A percentile compares a stretch with the other conserved stretches of the same genome.
These are phyloP conservation scores for Malassezia furfur DNA, from an alignment of 1,284 basidiomycete genomes.

Conservation along the genomic window DNA sequence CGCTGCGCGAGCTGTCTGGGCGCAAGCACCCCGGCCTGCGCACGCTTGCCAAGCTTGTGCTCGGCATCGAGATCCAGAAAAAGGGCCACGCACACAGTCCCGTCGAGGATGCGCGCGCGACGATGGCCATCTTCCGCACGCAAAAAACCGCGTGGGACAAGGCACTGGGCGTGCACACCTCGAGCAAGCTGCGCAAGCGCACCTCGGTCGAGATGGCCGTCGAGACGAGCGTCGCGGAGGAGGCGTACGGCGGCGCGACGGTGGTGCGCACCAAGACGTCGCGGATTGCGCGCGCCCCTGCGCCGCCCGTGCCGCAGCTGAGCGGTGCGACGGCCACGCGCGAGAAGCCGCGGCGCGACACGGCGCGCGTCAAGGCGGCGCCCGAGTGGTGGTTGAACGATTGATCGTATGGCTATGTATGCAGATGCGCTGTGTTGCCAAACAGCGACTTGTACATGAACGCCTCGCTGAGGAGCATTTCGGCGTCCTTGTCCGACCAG, in stretches of 20 bases:
- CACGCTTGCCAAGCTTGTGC: conserved; percentile 68
- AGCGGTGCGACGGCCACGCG: too few species aligned
- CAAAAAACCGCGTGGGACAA: conserved; percentile 75
- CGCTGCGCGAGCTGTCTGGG: conserved; percentile 54
- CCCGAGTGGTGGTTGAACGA: conserved; percentile 14
- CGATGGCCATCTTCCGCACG: conserved; percentile 88
- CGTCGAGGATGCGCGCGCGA: conserved; percentile 74
- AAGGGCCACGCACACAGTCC: conserved; percentile 34
- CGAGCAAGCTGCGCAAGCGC: background rate
- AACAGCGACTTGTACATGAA: conserved; percentile 58
- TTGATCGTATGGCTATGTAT: background rate
- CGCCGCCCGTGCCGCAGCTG: too few species aligned
- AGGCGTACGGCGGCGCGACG: background rate
- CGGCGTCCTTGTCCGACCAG: conserved; percentile 91
- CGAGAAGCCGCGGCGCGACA: too few species aligned
- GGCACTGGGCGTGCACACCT: conserved; percentile 9
- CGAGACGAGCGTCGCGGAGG: background rate
- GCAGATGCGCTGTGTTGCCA: conserved; percentile 43
- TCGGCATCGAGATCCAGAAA: conserved; percentile 73
- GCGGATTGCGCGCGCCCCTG: too few species aligned
- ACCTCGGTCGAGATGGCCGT: background rate
- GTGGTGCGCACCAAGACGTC: background rate
- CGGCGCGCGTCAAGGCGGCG: background rate
- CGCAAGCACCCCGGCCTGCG: conserved; percentile 65
- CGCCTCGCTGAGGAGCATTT: conserved; percentile 86